Base-by-base conservation (phyloP, 768 basidiomycete species). In the Pleurotus ostreatus region DNA sequence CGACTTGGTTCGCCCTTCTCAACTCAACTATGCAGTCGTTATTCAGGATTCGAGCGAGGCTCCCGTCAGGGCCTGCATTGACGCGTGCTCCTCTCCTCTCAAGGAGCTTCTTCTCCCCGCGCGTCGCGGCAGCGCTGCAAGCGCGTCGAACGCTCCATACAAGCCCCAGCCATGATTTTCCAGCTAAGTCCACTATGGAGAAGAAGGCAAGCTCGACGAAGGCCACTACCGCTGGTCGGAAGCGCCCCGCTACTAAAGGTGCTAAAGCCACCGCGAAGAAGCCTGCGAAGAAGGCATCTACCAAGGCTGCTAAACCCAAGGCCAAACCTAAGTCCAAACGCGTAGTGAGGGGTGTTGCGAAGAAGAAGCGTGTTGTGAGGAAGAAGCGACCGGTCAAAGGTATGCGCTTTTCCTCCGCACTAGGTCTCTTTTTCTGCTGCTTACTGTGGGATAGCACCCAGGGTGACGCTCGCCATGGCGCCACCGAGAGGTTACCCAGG, bases 401-500 rank as follows among this genome's bases (percentile, higher is more conserved):
- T 40, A 38, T 11, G 37, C 23, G 2, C 16, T 22, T 13, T 13
- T 15, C 0, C 26, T 49, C 16, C 40, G 9, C 12, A 12, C 12
- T 43, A 7, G 0, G 12, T 26, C 9, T 9, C 38, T 25, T 30
- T 15, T 39, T 23, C 6, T 7, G n/a, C 18, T 18, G 38, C 58
- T 38, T 55, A 16, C 22, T 38, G 12, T 51, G 34, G 30, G 30
- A 9, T 23, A 26, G 47, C 45, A 18, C 39, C 46, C 34, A 9
- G 30, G 45, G 55, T 26, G n/a, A 53, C 12, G 58, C 58, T 40
- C n/a, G 37, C 49, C 49, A 44, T 13, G 47, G 0, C 59, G 62
- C 58, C 62, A 53, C 72, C 72, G 6, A 68, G 65, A 40, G 62
- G 60, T 23, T 68, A 68, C 37, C 61, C 59, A 11, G 55, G 53